A percentile compares a stretch with the other conserved stretches of the same genome.
These are phyloP conservation scores for Fraxinus velutina DNA, from an alignment of 305 asterid genomes.

Conservation along the genomic window DNA sequence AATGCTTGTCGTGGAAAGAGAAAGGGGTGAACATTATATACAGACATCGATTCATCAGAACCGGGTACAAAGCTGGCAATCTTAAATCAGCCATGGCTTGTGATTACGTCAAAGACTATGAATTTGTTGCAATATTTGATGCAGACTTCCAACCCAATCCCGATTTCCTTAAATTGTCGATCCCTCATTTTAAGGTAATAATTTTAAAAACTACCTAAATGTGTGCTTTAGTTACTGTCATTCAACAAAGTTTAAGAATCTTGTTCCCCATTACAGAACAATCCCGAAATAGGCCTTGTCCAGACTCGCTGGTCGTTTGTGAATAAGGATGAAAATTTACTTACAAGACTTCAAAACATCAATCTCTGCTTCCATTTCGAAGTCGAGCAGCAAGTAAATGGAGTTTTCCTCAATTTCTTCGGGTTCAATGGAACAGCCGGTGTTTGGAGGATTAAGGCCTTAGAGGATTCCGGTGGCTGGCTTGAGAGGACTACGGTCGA, in stretches of 20 bases:
- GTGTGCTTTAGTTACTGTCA: neutral
- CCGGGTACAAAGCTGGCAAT: constrained; percentile 95
- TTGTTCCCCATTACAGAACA: constrained; percentile 50
- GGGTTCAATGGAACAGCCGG: constrained; percentile 99
- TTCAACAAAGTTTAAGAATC: neutral
- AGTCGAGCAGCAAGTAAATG: constrained; percentile 95
- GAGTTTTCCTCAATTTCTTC: constrained; percentile 76
- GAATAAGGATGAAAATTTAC: constrained; percentile 87
- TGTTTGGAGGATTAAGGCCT: constrained; percentile 91
- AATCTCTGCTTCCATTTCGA: constrained; percentile 92
- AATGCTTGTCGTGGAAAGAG: constrained; percentile 74
- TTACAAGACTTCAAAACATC: constrained; percentile 82
- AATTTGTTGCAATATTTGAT: constrained; percentile 82
- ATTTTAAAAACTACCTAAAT: neutral
- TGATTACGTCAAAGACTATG: constrained; percentile 81
- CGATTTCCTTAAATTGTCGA: constrained; percentile 77
- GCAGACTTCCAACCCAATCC: constrained; percentile 92
- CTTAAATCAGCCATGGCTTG: constrained; percentile 96
- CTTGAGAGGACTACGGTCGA: constrained; percentile 94
- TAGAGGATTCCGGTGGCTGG: constrained; percentile 98
- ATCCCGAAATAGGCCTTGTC: constrained; percentile 80
- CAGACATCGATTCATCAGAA: constrained; percentile 76
- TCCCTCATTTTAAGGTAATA: constrained; percentile 94
- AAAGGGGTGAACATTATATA: constrained; percentile 83
- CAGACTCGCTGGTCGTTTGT: constrained; percentile 93